Base-by-base conservation (phyloP, 768 basidiomycete genomes). In the Amanita subjunquillea region DNA sequence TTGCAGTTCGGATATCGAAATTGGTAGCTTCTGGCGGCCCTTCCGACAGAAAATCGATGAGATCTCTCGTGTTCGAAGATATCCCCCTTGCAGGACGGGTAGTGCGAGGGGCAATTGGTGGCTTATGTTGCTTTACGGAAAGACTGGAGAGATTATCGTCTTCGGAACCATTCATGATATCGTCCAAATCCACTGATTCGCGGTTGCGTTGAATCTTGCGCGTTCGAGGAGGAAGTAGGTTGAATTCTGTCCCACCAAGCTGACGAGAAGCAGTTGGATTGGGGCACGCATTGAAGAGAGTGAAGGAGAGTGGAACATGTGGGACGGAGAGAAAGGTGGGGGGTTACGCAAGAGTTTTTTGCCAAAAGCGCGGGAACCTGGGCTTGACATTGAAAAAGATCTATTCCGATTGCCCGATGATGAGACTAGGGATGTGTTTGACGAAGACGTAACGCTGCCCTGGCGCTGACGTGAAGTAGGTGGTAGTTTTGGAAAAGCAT, bases 111-210 rank as follows among this genome's bases (percentile, higher is more conserved):
- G 52, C 52, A 20, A 59, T 57, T 54, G 54, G 54, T 54, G 41
- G 48, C 17, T 53, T 62, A 49, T 57, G 40, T 58, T 58, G 59
- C 50, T 59, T 56, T 8, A 61, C 44, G 13, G 56, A 40, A 2
- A 22, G 15, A 23, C 12, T 44, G 17, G 39, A 8, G 6, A 40
- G 6, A 34, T 71, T 71, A 20, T 87, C 85, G 22, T 79, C 79
- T 56, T 85, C 87, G 6, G 79, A 85, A 22, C 74, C 80, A 38
- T 72, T 78, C 82, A 87, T 82, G 22, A 88, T 63, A 54, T 87
- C 85, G 60, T 91, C 87, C 56, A 89, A 60, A 63, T 89, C 83
- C 55, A 88, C 57, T 2, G 85, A 85, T 61, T 87, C 88, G 34
- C 77, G 70, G 56, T 81, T 79, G 38, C 69, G 73, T 54, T 73